Evolutionary conservation across 345 rosid species (phyloP).

Genomic region (Eucalyptus cloeziana): DNA sequence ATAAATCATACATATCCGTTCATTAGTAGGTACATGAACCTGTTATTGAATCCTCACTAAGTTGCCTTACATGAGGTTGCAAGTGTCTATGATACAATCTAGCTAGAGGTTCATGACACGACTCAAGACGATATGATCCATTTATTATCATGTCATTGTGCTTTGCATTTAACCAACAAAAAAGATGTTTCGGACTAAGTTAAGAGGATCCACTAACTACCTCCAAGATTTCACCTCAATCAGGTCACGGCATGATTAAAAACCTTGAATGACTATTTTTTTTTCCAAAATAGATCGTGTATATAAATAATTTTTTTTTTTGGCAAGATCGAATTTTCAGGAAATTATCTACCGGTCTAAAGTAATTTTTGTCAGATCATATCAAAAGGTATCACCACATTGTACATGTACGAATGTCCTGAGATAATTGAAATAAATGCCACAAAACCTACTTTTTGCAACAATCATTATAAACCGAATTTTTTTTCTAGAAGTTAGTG

Average conservation of each 20-base stretch:
- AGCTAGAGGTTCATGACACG: background rate
- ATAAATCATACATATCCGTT: background rate
- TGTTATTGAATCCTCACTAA: background rate
- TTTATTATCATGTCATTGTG: too few species aligned
- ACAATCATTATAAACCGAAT: background rate
- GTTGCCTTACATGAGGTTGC: background rate
- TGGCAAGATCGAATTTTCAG: background rate
- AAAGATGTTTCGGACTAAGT: too few species aligned
- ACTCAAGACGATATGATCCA: background rate
- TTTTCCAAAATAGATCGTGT: background rate
- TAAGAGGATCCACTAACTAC: background rate
- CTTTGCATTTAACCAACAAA: background rate
- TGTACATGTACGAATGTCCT: too few species aligned
- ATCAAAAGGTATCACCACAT: background rate
- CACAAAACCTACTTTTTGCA: background rate
- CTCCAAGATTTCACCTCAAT: background rate
- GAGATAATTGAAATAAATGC: background rate
- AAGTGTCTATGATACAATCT: background rate
- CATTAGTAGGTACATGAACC: background rate
- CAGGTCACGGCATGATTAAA: background rate
- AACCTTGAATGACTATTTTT: too few species aligned
- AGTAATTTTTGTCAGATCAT: background rate
- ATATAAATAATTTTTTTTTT: too few species aligned
- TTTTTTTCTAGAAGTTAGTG: background rate
- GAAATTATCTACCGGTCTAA: background rate